Evolutionary conservation across 305 asterid species (phyloP), one percentile per base, ranked within the genome.

Genomic region (Striga hermonthica): DNA sequence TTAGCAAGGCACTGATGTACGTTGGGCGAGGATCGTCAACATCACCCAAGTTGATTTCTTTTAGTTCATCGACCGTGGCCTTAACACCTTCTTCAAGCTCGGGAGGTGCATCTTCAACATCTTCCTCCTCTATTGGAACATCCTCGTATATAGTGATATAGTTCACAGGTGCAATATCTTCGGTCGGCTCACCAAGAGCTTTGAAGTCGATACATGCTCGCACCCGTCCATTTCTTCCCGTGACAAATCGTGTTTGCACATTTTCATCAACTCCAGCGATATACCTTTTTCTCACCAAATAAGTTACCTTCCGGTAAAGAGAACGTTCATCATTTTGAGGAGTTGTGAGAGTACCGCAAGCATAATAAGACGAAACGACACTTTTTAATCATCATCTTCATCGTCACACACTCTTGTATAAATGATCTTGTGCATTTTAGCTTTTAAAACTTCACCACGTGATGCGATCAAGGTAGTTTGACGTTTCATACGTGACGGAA

Each of bases 21-120:
- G 10, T 55, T 31, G 39, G 60, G 8, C 39, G 0, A 22, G 37
- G 60, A 7, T 16, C 10, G 1, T 54, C n/a, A 2, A 2, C 1
- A 16, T 28, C 39, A 1, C 60, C 60, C 28, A 22, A 54, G 9
- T 54, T 22, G 31, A 22, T 22, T 22, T 22, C 31, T 22, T 22
- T 22, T 22, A 22, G 31, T 22, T 22, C 31, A 2, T 22, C 31
- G 31, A 0, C 31, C 2, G 68, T 47, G 43, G 58, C 16, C 14
- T 64, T 35, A 0, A 49, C 45, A 0, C 36, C 68, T 12, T 64
- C 58, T 12, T 55, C 41, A 31, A 64, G 58, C 5, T 64, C 47
- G 14, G 35, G 59, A 6, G 59, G 44, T 1, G 58, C 60, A 6
- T 11, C 47, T 36, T 63, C 44, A 10, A 58, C 31, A 14, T 63